These are phyloP conservation scores for Exobasidium cylindrosporum DNA, from an alignment of 1,284 basidiomycete species.

Conservation along the genomic window DNA sequence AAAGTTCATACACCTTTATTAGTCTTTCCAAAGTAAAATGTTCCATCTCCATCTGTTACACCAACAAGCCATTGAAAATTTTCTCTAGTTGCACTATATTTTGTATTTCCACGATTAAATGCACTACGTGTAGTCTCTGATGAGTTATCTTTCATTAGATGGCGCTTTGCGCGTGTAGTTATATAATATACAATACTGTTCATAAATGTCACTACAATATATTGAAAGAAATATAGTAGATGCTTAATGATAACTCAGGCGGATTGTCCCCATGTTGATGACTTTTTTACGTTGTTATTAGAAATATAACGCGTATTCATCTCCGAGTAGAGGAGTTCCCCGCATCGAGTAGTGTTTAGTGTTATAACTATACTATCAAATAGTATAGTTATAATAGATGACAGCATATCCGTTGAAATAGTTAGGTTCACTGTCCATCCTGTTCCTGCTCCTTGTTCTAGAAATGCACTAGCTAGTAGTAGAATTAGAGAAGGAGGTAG, in stretches of 20 bases:
- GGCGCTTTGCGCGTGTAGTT: too few relatives aligned
- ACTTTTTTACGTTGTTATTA: neutral
- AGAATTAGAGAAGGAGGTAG: slow-evolving; percentile 7
- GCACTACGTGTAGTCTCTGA: slow-evolving; percentile 1
- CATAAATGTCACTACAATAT: slow-evolving; percentile 13
- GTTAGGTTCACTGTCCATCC: neutral
- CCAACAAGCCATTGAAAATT: slow-evolving; percentile 11
- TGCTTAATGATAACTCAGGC: slow-evolving; percentile 15
- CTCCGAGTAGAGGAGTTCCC: neutral
- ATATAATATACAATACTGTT: slow-evolving; percentile 1
- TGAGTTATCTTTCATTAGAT: too few relatives aligned
- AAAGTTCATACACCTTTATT: neutral
- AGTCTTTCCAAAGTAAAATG: slow-evolving; percentile 13
- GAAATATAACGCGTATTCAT: neutral
- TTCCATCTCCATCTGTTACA: slow-evolving; percentile 12
- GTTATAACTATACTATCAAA: neutral
- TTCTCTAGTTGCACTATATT: neutral
- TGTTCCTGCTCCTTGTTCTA: slow-evolving; percentile 7
- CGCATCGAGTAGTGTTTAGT: slow-evolving; percentile 1
- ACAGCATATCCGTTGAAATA: neutral
- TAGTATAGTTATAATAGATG: neutral
- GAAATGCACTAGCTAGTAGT: slow-evolving; percentile 7
- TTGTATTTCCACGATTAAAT: neutral
- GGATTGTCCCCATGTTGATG: slow-evolving; percentile 1
- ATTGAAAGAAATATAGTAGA: slow-evolving; percentile 10